phyloP scores from a whole-genome alignment of 2,329 filamentous ascomycete species.

The Trichothecium sympodiale region DNA sequence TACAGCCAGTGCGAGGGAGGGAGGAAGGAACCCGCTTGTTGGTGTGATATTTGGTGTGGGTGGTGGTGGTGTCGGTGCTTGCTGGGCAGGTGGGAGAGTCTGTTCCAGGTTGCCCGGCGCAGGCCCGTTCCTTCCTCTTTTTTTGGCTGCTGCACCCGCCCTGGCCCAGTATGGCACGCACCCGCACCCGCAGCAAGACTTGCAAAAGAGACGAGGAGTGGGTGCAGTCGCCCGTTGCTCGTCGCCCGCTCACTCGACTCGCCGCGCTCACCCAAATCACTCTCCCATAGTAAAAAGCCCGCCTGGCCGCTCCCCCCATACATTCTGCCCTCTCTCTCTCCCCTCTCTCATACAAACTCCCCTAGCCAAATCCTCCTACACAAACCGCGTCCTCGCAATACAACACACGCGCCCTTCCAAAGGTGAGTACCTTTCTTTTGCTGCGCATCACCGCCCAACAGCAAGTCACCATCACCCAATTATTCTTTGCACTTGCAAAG shows the following conservation, averaged over 20 bases:
- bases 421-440: conserved; percentile 42
- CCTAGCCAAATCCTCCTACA: conserved; percentile 43
- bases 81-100: no score
- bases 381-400: conserved; percentile 34
- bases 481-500: conserved; percentile 1
- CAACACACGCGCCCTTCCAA: conserved; percentile 23
- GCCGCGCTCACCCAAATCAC: conserved; percentile 41
- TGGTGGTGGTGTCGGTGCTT: no score
- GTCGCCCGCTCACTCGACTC: not conserved
- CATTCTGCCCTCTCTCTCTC: conserved; percentile 40
- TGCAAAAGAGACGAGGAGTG: conserved; percentile 1
- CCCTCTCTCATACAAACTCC: conserved; percentile 51
- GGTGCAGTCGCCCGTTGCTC: conserved; percentile 2
- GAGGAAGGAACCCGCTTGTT: no score
- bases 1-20: no score
- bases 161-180: no score
- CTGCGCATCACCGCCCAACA: conserved; percentile 13
- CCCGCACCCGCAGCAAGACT: no score
- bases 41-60: no score
- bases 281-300: conserved; percentile 56
- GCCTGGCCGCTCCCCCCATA: conserved; percentile 41
- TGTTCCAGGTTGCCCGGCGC: no score
- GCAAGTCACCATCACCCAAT: conserved; percentile 11
- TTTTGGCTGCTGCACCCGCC: conserved; percentile 1
- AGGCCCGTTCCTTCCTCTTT: conserved; percentile 11